Base-by-base conservation (phyloP, 2,329 filamentous ascomycete species). In the Boeremia lycopersici region DNA sequence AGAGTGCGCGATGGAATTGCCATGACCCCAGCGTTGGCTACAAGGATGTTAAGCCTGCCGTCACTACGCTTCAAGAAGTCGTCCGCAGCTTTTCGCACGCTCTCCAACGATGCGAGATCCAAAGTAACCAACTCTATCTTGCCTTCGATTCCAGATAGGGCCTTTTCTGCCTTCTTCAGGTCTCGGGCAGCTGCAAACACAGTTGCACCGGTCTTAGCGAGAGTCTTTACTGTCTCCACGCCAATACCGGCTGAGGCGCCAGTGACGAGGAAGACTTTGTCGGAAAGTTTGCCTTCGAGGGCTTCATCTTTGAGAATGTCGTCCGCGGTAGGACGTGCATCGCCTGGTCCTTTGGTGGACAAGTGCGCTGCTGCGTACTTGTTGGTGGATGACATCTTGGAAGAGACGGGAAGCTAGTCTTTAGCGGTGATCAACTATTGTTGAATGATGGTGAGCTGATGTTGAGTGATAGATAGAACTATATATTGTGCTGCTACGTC, bases 121-220 rank as follows among this genome's bases (percentile, higher is more conserved):
- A 69, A 47, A 28, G 59, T 54, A 5, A 68, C 15, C 12, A 70
- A 39, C 17, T 41, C 17, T 28, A 52, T 35, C n/a, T 40, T 31
- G 36, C 38, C 38, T 19, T 34, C 19, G 9, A 42, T 19, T 3
- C 33, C 47, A 33, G 23, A 45, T 10, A 61, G 41, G 7, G 53
- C 56, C 25, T 48, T 48, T 15, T 68, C 55, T 19, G 52, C 62
- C 31, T 61, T 62, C 8, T 33, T n/a, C 2, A 78, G 50, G 58
- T 81, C 68, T 12, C 81, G 74, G 1, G 72, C 78, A 2, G 78
- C 78, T 8, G 76, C 64, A 63, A 74, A 81, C 36, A 83, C 60
- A 9, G 71, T 77, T 2, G 79, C 79, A 13, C 80, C 79, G 0
- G 81, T 79, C 17, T 73, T 67, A 25, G 72, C 64, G 29, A 84